Conservation (phyloP, 495 filamentous ascomycete species). For the Hyaloscypha finlandica region DNA sequence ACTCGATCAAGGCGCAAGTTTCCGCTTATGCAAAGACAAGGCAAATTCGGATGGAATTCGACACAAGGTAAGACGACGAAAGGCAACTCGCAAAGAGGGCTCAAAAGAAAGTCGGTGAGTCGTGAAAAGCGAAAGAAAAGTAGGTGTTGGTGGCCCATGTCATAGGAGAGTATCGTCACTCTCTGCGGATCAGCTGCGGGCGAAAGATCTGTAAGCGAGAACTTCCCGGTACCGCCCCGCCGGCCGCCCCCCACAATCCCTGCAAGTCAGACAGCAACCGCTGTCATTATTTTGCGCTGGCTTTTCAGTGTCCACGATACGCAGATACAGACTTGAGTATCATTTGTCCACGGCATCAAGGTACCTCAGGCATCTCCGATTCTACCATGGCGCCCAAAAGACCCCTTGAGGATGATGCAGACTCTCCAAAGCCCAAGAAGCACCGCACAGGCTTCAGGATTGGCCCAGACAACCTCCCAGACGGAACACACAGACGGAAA, state of each 20-base stretch:
- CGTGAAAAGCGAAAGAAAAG: background rate
- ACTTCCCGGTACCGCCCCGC: background rate
- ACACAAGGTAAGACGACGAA: background rate
- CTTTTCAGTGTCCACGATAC: background rate
- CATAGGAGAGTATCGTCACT: too few relatives aligned
- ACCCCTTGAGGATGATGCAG: slow-evolving; percentile 50
- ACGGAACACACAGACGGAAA: slow-evolving; percentile 90
- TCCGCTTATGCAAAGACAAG: slow-evolving; percentile 10
- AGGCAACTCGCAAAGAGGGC: background rate
- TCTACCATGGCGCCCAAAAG: slow-evolving; percentile 65
- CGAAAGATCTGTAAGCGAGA: too few relatives aligned
- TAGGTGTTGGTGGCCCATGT: background rate
- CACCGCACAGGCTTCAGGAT: slow-evolving; percentile 62
- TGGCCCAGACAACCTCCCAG: slow-evolving; percentile 89
- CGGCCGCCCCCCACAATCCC: background rate
- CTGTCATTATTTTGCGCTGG: background rate
- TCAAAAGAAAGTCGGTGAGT: background rate
- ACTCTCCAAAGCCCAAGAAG: slow-evolving; percentile 46
- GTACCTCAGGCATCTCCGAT: background rate
- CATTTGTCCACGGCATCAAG: background rate
- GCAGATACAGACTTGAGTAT: background rate
- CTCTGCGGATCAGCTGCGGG: too few relatives aligned
- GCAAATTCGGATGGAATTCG: background rate
- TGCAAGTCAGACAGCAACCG: background rate
- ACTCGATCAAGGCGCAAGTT: slow-evolving; percentile 8